phyloP scores from a whole-genome alignment of 2,329 filamentous ascomycete species.

The Aspergillus versicolor region DNA sequence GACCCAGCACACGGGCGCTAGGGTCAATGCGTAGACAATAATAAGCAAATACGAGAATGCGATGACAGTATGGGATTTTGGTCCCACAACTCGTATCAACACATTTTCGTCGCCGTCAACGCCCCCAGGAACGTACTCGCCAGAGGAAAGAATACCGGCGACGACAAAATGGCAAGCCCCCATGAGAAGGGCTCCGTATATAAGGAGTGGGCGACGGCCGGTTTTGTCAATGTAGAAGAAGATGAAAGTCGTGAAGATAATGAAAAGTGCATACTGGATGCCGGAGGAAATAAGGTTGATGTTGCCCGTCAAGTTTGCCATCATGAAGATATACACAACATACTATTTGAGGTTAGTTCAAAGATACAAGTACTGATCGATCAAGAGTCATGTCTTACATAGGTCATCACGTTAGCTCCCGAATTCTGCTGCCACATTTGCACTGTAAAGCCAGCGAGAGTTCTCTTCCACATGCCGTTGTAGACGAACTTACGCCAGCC shows the following conservation, averaged over 20 bases:
- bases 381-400: conserved; percentile 1
- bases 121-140: conserved; percentile 44
- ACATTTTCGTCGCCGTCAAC: conserved; percentile 53
- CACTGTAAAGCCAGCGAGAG: conserved; percentile 55
- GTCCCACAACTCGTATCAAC: conserved; percentile 52
- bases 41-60: conserved; percentile 44
- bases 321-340: conserved; percentile 40
- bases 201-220: too few relatives aligned
- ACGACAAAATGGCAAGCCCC: conserved; percentile 30
- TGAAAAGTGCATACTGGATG: conserved; percentile 53
- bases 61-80: conserved; percentile 61
- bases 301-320: conserved; percentile 29
- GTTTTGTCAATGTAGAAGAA: conserved; percentile 28
- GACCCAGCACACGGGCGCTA: conserved; percentile 64
- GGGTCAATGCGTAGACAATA: conserved; percentile 61
- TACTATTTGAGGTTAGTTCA: conserved; percentile 18
- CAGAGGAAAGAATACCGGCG: conserved; percentile 45
- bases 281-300: conserved; percentile 49
- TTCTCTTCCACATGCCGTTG: conserved; percentile 60
- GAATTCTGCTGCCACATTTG: conserved; percentile 57
- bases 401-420: conserved; percentile 42
- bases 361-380: neutral
- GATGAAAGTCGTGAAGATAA: conserved; percentile 43
- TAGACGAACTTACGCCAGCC: conserved; percentile 48
- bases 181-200: too few relatives aligned